These are phyloP conservation scores for Neurospora discreta DNA, from an alignment of 495 filamentous ascomycete genomes.

Conservation along the genomic window DNA sequence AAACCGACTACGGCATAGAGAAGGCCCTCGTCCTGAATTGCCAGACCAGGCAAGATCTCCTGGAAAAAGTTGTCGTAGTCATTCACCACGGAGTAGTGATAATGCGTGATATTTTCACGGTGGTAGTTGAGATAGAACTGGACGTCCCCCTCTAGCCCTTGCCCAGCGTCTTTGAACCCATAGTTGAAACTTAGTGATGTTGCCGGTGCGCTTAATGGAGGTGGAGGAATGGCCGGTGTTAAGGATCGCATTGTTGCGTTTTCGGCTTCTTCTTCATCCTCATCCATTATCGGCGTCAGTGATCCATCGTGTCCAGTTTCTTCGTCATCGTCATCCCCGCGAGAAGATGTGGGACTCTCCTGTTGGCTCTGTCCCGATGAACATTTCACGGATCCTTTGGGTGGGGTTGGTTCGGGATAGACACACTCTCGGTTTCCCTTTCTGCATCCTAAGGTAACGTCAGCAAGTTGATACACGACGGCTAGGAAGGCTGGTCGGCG, in stretches of 20 bases:
- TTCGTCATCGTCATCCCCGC: conserved; percentile 43
- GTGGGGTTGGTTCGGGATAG: conserved; percentile 59
- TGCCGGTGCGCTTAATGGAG: conserved; percentile 32
- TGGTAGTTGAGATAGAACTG: conserved; percentile 73
- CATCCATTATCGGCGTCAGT: conserved; percentile 55
- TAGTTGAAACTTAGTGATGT: conserved; percentile 17
- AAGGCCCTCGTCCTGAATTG: conserved; percentile 69
- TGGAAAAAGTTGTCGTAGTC: conserved; percentile 62
- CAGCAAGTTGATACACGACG: conserved; percentile 10
- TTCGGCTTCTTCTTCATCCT: conserved; percentile 44
- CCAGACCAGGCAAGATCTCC: conserved; percentile 55
- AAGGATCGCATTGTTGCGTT: conserved; percentile 25
- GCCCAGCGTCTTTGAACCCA: neutral
- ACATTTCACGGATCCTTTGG: conserved; percentile 37
- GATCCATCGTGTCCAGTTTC: conserved; percentile 38
- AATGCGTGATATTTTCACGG: conserved; percentile 57
- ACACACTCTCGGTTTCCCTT: conserved; percentile 78
- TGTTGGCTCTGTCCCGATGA: conserved; percentile 40
- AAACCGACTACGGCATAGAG: conserved; percentile 87
- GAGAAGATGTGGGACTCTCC: conserved; percentile 38
- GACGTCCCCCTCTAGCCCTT: neutral
- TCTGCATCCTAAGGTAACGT: conserved; percentile 50
- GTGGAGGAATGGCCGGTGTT: conserved; percentile 25
- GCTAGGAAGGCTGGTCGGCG: conserved; percentile 13
- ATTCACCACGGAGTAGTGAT: conserved; percentile 69